These are phyloP conservation scores for Agastache rugosa DNA, from an alignment of 257 asterid species.

Conservation along the genomic window DNA sequence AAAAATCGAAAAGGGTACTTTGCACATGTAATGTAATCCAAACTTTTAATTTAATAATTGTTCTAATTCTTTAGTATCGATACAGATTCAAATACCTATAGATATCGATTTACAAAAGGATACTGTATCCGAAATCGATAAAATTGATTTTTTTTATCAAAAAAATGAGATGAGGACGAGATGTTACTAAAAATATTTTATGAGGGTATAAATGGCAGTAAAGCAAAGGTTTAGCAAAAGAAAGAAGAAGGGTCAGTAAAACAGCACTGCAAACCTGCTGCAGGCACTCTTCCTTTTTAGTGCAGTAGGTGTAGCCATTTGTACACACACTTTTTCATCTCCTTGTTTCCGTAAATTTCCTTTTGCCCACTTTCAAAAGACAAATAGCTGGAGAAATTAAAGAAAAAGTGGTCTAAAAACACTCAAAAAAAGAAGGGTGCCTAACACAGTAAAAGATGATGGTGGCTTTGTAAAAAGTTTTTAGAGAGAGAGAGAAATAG, in stretches of 20 bases:
- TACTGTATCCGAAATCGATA: no score
- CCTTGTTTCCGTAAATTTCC: constrained; percentile 19
- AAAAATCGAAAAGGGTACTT: no score
- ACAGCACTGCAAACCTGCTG: constrained; percentile 33
- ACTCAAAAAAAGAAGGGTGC: constrained; percentile 43
- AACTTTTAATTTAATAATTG: no score
- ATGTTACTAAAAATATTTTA: no score
- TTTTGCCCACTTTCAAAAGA: constrained; percentile 40
- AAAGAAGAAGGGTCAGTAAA: constrained; percentile 32
- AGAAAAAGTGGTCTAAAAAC: constrained; percentile 45
- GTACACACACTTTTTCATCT: constrained; percentile 24
- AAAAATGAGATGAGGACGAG: no score
- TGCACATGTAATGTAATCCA: no score
- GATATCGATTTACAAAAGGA: no score
- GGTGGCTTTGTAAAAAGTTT: constrained; percentile 40
- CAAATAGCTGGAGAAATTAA: constrained; percentile 30
- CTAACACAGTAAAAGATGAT: constrained; percentile 49
- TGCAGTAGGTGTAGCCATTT: constrained; percentile 36
- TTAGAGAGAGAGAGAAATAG: constrained; percentile 21
- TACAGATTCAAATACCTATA: no score
- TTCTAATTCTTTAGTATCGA: no score
- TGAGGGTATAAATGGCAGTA: background rate
- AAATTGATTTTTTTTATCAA: no score
- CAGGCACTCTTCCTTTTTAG: constrained; percentile 32
- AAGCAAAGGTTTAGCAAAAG: constrained; percentile 6